phyloP scores from a whole-genome alignment of 1,139 yeast species.

The Blastobotrys malaysiensis region DNA sequence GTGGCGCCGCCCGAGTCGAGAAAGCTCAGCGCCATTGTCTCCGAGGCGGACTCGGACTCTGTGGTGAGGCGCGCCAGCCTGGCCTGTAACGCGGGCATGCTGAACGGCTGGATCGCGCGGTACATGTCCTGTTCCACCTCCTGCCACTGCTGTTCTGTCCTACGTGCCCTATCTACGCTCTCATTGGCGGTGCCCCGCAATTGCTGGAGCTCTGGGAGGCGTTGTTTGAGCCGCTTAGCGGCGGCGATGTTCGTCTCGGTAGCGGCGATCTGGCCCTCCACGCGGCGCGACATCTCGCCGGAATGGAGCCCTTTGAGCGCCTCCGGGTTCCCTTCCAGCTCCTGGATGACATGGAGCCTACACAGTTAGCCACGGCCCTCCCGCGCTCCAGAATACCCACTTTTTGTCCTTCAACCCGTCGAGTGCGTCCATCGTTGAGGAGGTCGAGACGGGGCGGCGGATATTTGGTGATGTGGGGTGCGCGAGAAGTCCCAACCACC shows the following conservation, averaged over 20 bases:
- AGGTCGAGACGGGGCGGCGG: too few species aligned
- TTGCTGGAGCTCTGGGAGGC: constrained; percentile 24
- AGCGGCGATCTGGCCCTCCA: constrained; percentile 12
- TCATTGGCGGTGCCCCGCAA: constrained; percentile 14
- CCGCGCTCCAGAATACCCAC: neutral
- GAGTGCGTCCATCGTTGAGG: neutral
- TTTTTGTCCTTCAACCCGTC: neutral
- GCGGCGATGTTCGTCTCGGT: constrained; percentile 19
- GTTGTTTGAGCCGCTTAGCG: constrained; percentile 20
- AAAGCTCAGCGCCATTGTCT: constrained; percentile 33
- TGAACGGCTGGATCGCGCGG: constrained; percentile 34
- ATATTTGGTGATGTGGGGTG: neutral
- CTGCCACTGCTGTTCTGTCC: constrained; percentile 28
- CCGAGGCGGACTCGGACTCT: constrained; percentile 33
- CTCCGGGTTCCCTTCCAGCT: constrained; percentile 11
- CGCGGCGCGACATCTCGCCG: constrained; percentile 9
- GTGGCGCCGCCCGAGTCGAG: constrained; percentile 27
- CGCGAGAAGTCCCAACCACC: neutral
- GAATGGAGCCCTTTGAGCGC: constrained; percentile 18
- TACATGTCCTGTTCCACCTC: constrained; percentile 39
- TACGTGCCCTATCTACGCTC: constrained; percentile 15
- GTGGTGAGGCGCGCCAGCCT: constrained; percentile 29
- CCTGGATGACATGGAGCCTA: constrained; percentile 17
- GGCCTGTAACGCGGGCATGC: constrained; percentile 31
- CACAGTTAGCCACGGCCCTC: neutral